Percentiles rank a stretch among this genome's conserved stretches.
Evolutionary conservation across 2,329 filamentous ascomycete species (phyloP).

Genomic region (Fusarium devonianum): DNA sequence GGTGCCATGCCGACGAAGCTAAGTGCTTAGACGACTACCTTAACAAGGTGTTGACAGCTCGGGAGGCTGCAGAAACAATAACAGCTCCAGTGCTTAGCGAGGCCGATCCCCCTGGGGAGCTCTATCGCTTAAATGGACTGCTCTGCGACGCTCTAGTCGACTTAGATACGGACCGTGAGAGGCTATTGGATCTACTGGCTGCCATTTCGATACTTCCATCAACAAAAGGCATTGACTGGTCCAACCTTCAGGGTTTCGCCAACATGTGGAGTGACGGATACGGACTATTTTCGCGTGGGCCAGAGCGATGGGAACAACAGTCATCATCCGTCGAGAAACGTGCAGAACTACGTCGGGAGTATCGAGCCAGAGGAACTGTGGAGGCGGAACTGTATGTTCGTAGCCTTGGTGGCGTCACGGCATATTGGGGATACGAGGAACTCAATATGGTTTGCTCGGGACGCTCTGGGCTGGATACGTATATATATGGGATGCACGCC

Average conservation of each 20-base stretch:
- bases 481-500: neutral
- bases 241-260: neutral
- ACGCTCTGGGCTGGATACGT: accelerated
- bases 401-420: neutral
- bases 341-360: neutral
- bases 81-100: constrained; percentile 2
- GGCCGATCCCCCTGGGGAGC: neutral
- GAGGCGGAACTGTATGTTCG: constrained; percentile 12
- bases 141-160: neutral
- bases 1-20: constrained; percentile 6
- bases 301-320: neutral
- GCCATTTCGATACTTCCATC: constrained; percentile 2
- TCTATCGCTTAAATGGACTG: neutral
- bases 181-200: neutral
- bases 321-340: neutral
- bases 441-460: constrained; percentile 1
- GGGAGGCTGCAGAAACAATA: constrained; percentile 1
- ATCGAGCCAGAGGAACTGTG: neutral
- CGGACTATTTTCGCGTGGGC: neutral
- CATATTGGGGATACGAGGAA: neutral
- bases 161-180: constrained; percentile 1
- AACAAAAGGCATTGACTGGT: neutral
- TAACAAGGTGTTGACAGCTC: neutral
- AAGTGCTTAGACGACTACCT: constrained; percentile 12
- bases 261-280: neutral